Evolutionary conservation across 2,329 filamentous ascomycete species (phyloP), one percentile per base, ranked within the genome.

Genomic region (Ramularia endophylla): DNA sequence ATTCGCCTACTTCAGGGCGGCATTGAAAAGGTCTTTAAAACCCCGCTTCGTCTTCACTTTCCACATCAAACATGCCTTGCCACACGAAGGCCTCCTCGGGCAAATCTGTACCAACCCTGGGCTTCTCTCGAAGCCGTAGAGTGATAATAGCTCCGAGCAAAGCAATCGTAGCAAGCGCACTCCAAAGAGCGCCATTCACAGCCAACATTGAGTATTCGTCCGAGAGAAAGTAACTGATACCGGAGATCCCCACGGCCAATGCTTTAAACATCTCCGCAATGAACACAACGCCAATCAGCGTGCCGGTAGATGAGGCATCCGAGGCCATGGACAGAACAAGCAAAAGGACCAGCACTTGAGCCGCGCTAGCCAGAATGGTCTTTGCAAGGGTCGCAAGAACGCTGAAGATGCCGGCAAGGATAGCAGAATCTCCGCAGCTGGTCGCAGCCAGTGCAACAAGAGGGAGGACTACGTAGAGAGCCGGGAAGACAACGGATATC

Each of bases 241-340:
- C 68, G 17, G 61, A 65, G 15, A 69, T 64, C 1, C 66, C 67
- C 1, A 71, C 68, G 5, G 68, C 69, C 18, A 72, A 62, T 9
- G 67, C 68, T 41, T 66, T 68, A 57, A 71, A 70, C 5, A 71
- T 57, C 40, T 61, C 66, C 15, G 68, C 65, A 4, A 69, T 58
- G 42, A 70, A 69, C 55, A 71, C 64, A 52, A 72, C 61, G n/a
- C 69, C 69, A 33, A 71, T 64, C 5, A 71, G 63, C 13, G 68
- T 69, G 28, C 69, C 69, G 5, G 69, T 65, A 1, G 66, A 69
- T 37, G 64, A 66, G 4, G 68, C 67, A 42, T 72, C 69, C 1
- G 69, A 69, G 4, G 68, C 66, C 2, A 68, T 68, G 48, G 69
- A 70, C 41, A 71, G 63, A 2, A 71, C 63, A n/a, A 72, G 65